Conservation (phyloP, 179 eudicot genomes). For the Gypsophila paniculata region DNA sequence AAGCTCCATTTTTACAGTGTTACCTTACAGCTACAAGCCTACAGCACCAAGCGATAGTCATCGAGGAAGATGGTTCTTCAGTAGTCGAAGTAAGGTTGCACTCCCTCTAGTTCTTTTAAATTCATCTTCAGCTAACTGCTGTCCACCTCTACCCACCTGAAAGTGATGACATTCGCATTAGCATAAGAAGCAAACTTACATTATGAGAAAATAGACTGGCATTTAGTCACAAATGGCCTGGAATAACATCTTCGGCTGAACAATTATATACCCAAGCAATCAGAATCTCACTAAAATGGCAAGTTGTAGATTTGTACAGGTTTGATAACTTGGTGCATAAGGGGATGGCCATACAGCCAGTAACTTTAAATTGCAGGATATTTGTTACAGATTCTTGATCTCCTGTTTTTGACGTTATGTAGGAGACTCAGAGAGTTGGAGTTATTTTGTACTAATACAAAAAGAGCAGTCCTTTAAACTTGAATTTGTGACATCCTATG, state of each 20-base stretch:
- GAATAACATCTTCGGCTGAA: background rate
- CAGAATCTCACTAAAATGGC: background rate
- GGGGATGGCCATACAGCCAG: slow-evolving; percentile 5
- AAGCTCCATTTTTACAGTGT: slow-evolving; percentile 12
- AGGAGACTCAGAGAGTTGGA: background rate
- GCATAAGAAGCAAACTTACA: background rate
- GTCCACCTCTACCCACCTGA: slow-evolving; percentile 51
- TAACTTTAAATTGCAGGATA: background rate
- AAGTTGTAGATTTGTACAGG: background rate
- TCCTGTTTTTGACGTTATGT: background rate
- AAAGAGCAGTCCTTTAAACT: slow-evolving; percentile 34
- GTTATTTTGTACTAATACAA: background rate
- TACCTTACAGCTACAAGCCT: slow-evolving; percentile 4
- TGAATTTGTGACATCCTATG: slow-evolving; percentile 40
- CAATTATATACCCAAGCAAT: background rate
- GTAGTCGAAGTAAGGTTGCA: slow-evolving; percentile 50
- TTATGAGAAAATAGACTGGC: background rate
- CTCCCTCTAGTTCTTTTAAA: slow-evolving; percentile 46
- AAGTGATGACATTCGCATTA: slow-evolving; percentile 8
- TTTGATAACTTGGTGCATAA: background rate
- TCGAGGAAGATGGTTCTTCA: slow-evolving; percentile 41
- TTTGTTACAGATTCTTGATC: background rate
- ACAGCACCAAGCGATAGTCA: background rate
- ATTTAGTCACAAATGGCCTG: background rate
- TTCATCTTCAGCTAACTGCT: slow-evolving; percentile 32